These are phyloP conservation scores for Talaromyces ruber DNA, from an alignment of 495 filamentous ascomycete species.

Conservation along the genomic window DNA sequence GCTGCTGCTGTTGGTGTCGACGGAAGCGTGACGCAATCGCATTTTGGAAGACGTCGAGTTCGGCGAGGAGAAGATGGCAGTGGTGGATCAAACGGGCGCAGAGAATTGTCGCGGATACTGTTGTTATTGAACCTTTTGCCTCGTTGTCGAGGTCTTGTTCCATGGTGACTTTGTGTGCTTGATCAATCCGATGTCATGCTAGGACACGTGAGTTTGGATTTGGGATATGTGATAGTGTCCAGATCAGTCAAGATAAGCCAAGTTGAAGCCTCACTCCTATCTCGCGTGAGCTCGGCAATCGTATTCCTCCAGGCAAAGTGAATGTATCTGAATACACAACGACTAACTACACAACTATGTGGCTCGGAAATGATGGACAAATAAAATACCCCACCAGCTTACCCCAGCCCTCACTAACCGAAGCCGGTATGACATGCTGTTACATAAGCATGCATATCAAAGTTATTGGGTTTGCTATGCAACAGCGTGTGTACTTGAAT, in stretches of 20 bases:
- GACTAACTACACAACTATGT: neutral
- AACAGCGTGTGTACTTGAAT: neutral
- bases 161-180: neutral
- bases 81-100: conserved; percentile 25
- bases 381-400: neutral
- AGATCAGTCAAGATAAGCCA: too few species aligned
- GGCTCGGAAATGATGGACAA: neutral
- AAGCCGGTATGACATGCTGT: neutral
- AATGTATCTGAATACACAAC: neutral
- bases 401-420: neutral
- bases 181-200: neutral
- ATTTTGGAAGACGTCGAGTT: conserved; percentile 37
- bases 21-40: conserved; percentile 35
- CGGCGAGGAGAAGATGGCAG: conserved; percentile 34
- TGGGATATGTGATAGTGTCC: too few species aligned
- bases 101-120: conserved; percentile 1
- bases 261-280: neutral
- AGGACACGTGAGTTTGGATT: neutral
- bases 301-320: neutral
- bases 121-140: neutral
- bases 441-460: neutral
- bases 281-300: neutral
- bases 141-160: neutral
- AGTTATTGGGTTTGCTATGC: neutral
- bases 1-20: conserved; percentile 27